Percentiles rank a stretch among this genome's conserved stretches.
Conservation (phyloP, 352 stramenopile genomes). For the Phytophthora tubulina region DNA sequence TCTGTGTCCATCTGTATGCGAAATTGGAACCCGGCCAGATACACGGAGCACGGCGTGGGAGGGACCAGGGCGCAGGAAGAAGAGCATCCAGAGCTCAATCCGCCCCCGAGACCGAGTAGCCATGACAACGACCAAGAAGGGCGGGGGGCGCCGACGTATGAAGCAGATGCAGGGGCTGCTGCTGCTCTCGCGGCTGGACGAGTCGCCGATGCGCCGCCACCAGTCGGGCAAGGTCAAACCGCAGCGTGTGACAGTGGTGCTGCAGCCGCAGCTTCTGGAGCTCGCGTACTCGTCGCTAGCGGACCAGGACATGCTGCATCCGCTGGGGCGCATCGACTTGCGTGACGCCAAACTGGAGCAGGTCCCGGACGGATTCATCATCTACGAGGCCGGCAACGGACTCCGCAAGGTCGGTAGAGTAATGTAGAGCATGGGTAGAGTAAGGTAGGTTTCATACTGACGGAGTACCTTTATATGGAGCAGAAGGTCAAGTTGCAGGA, state of each 20-base stretch:
- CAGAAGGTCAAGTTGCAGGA: constrained; percentile 83
- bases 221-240: constrained; percentile 41
- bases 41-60: constrained; percentile 20
- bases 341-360: constrained; percentile 75
- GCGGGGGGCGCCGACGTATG: constrained; percentile 68
- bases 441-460: constrained; percentile 3
- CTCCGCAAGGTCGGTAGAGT: constrained; percentile 50
- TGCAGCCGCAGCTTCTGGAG: constrained; percentile 76
- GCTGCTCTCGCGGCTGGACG: constrained; percentile 59
- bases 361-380: constrained; percentile 75
- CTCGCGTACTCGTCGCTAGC: constrained; percentile 74
- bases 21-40: constrained; percentile 37
- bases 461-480: constrained; percentile 5
- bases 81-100: constrained; percentile 20
- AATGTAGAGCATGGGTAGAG: constrained; percentile 7
- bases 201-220: constrained; percentile 28
- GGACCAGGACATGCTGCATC: constrained; percentile 75
- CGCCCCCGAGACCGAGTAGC: constrained; percentile 3
- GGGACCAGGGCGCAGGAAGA: constrained; percentile 17
- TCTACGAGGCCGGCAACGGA: constrained; percentile 58
- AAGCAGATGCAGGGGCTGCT: constrained; percentile 87
- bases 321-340: constrained; percentile 71
- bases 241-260: constrained; percentile 65
- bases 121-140: constrained; percentile 58
- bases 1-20: constrained; percentile 33